phyloP scores from a whole-genome alignment of 2,329 filamentous ascomycete species.

The Penicillium sp. region DNA sequence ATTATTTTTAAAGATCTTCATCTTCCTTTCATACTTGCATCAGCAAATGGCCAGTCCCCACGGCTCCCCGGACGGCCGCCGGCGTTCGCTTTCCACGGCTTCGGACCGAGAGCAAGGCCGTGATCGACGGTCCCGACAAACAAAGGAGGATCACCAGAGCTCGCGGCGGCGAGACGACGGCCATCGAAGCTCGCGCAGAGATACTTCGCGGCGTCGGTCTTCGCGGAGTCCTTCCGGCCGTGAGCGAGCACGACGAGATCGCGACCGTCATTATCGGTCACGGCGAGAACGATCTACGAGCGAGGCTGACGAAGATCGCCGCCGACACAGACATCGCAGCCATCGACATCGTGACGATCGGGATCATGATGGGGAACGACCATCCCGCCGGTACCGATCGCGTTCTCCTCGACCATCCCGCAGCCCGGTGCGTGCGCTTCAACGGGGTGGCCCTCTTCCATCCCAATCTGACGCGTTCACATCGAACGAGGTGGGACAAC shows the following conservation, averaged over 20 bases:
- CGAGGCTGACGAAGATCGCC: conserved; percentile 22
- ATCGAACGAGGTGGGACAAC: conserved; percentile 23
- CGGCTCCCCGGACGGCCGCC: conserved; percentile 5
- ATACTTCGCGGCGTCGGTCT: conserved; percentile 19
- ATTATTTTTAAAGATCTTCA: not conserved
- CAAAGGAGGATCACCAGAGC: conserved; percentile 20
- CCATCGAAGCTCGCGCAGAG: conserved; percentile 25
- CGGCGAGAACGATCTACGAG: conserved; percentile 23
- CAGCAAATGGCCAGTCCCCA: too few relatives aligned
- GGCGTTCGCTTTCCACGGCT: conserved; percentile 20
- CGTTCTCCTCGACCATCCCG: conserved; percentile 27
- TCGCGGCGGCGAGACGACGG: conserved; percentile 24
- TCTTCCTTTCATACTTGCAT: not conserved
- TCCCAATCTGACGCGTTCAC: conserved; percentile 44
- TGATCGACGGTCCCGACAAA: conserved; percentile 21
- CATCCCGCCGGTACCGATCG: conserved; percentile 24
- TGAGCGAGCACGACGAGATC: conserved; percentile 18
- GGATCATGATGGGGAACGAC: conserved; percentile 19
- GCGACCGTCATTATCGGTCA: conserved; percentile 19
- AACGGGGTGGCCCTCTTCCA: conserved; percentile 41
- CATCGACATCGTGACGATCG: conserved; percentile 26
- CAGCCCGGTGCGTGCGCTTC: conserved; percentile 24
- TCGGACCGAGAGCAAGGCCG: conserved; percentile 18
- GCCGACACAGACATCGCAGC: conserved; percentile 26
- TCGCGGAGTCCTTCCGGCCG: conserved; percentile 27